Evolutionary conservation across 192 early-diverging fungal species (phyloP), one percentile per base, ranked within the genome.

Genomic region (Gorgonomyces haynaldii): DNA sequence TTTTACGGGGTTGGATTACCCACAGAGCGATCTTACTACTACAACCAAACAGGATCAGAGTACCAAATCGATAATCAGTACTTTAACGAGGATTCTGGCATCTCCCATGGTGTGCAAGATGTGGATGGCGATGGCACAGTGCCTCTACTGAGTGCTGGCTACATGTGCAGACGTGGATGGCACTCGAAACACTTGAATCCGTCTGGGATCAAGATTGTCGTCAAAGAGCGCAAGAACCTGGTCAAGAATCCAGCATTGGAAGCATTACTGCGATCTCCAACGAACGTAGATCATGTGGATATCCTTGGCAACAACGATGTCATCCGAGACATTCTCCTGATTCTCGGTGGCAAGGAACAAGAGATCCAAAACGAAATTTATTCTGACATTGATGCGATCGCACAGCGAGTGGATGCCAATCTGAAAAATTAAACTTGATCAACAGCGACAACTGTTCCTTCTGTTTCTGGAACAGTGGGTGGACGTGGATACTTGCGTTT

Each of bases 91-190:
- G n/a, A n/a, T n/a, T n/a, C n/a, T n/a, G 44, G 72, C 9, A 72
- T 88, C 36, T 67, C 77, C 31, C 74, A 77, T 15, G 88, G 89
- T 36, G 66, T 85, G 4, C 67, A 78, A 20, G 63, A 67, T 56
- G 66, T 69, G 15, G 76, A 85, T 38, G 83, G 82, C 79, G 90
- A 93, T 57, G 86, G 83, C 10, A 93, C 89, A 0, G 90, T 93
- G 1, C 90, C 90, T 0, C 57, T 93, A 13, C 35, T 93, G 23
- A 89, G 86, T 4, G 64, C 83, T 2, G 87, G 87, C 2, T 91
- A 86, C 59, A 93, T 93, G 90, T 89, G 88, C 45, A 69, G 70
- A 9, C 64, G 72, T 7, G 90, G 83, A 12, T 93, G 90, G 90
- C 74, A 69, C 29, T 76, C 83, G 54, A 64, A 70, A 7, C 65